phyloP scores from a whole-genome alignment of 108 stramenopile species.

The Skeletonema costatum region DNA sequence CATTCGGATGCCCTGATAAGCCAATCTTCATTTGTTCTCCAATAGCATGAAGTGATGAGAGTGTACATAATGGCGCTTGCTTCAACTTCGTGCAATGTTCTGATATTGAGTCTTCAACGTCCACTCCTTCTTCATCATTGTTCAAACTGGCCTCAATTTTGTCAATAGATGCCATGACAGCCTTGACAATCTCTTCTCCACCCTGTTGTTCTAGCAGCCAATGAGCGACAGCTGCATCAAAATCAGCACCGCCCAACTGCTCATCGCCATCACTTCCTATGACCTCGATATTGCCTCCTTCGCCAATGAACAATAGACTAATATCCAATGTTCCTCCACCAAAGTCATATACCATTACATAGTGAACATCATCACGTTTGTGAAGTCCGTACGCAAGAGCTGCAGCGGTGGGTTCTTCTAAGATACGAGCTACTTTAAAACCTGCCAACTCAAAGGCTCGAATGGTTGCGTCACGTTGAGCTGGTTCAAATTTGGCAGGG shows the following conservation, averaged over 20 bases:
- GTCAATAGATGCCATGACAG: slow-evolving; percentile 27
- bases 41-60: slow-evolving; percentile 83
- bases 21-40: slow-evolving; percentile 82
- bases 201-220: slow-evolving; percentile 38
- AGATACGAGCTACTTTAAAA: slow-evolving; percentile 78
- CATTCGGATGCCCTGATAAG: slow-evolving; percentile 51
- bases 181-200: slow-evolving; percentile 22
- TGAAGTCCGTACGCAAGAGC: slow-evolving; percentile 97
- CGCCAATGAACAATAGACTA: slow-evolving; percentile 85
- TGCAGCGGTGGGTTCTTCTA: slow-evolving; percentile 96
- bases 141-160: slow-evolving; percentile 22
- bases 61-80: slow-evolving; percentile 61
- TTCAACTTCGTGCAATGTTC: slow-evolving; percentile 53
- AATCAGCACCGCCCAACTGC: slow-evolving; percentile 88
- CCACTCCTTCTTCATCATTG: slow-evolving; percentile 1
- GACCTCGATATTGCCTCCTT: slow-evolving; percentile 93
- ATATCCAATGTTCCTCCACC: slow-evolving; percentile 98
- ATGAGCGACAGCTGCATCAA: slow-evolving; percentile 88
- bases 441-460: slow-evolving; percentile 84
- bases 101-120: slow-evolving; percentile 63
- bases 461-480: slow-evolving; percentile 83
- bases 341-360: slow-evolving; percentile 97
- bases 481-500: slow-evolving; percentile 93
- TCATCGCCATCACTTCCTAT: slow-evolving; percentile 94
- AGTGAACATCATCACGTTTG: slow-evolving; percentile 90